These are phyloP conservation scores for Acaromyces ingoldii DNA, from an alignment of 1,284 basidiomycete species.

Conservation along the genomic window DNA sequence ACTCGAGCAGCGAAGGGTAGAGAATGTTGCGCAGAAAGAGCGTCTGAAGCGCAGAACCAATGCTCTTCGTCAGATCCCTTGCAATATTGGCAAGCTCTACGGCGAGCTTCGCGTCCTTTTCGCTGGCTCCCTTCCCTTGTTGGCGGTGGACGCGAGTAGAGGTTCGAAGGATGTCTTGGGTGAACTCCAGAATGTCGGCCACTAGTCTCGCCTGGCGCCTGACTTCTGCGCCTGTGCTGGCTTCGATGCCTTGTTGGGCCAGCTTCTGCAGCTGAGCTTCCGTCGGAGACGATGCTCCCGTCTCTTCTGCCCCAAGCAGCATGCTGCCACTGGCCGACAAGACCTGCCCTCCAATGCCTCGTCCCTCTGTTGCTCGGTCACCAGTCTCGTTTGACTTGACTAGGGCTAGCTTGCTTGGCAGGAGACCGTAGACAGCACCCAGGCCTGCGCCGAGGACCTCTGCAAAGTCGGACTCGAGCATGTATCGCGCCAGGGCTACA, in stretches of 20 bases:
- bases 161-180: slow-evolving; percentile 67
- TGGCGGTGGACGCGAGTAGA: too few species aligned
- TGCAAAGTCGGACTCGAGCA: slow-evolving; percentile 90
- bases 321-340: slow-evolving; percentile 28
- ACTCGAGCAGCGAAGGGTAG: slow-evolving; percentile 88
- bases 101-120: slow-evolving; percentile 5
- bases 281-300: slow-evolving; percentile 48
- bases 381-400: not conserved
- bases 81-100: slow-evolving; percentile 16
- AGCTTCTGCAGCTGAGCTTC: slow-evolving; percentile 59
- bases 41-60: slow-evolving; percentile 62
- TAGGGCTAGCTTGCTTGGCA: slow-evolving; percentile 73
- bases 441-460: slow-evolving; percentile 91
- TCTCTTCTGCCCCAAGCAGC: slow-evolving; percentile 54
- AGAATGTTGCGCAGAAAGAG: slow-evolving; percentile 88
- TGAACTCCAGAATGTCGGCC: slow-evolving; percentile 81
- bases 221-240: not conserved
- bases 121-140: too few species aligned
- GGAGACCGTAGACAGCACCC: slow-evolving; percentile 83
- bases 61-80: slow-evolving; percentile 5
- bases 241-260: slow-evolving; percentile 57
- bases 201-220: slow-evolving; percentile 56
- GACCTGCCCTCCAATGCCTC: not conserved
- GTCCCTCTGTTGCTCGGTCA: slow-evolving; percentile 1
- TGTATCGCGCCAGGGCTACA: slow-evolving; percentile 78